A percentile compares a stretch with the other conserved stretches of the same genome.
Conservation (phyloP, 2,329 filamentous ascomycete species). For the Cladophialophora carrionii region DNA sequence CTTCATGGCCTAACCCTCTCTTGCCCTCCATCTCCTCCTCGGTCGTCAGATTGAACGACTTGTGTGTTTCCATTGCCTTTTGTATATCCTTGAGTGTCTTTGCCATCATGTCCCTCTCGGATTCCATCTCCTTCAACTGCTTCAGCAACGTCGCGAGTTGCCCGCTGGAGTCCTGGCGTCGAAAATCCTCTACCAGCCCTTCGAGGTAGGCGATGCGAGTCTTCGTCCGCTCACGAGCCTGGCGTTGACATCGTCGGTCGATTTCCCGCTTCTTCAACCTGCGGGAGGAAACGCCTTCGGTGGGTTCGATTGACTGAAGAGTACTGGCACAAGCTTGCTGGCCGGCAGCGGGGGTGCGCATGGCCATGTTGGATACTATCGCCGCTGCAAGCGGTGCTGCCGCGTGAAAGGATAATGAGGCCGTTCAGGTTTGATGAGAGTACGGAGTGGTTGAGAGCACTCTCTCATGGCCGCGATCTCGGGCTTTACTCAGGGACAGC, state of each 20-base stretch:
- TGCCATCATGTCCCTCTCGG: constrained; percentile 35
- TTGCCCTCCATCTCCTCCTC: constrained; percentile 19
- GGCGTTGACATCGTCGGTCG: constrained; percentile 38
- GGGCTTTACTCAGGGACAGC: background rate
- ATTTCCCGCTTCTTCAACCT: constrained; percentile 39
- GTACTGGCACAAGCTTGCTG: background rate
- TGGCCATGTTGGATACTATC: constrained; percentile 18
- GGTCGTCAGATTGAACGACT: constrained; percentile 8
- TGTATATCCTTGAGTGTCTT: constrained; percentile 38
- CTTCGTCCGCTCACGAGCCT: constrained; percentile 38
- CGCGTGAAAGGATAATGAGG: background rate
- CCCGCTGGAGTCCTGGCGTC: constrained; percentile 34
- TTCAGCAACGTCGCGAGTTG: constrained; percentile 35
- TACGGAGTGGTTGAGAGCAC: background rate
- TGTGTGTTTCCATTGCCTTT: constrained; percentile 32
- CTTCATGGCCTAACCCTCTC: background rate
- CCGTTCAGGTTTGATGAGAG: background rate
- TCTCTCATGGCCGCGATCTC: background rate
- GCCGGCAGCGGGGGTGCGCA: constrained; percentile 5
- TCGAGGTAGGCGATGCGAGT: constrained; percentile 39
- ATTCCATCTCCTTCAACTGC: constrained; percentile 35
- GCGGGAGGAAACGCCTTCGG: constrained; percentile 33
- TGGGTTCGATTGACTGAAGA: constrained; percentile 18
- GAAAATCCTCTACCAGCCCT: constrained; percentile 36
- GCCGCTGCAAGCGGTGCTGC: background rate